phyloP scores from a whole-genome alignment of 192 early-diverging fungal genomes.

The Coemansia furcata region DNA sequence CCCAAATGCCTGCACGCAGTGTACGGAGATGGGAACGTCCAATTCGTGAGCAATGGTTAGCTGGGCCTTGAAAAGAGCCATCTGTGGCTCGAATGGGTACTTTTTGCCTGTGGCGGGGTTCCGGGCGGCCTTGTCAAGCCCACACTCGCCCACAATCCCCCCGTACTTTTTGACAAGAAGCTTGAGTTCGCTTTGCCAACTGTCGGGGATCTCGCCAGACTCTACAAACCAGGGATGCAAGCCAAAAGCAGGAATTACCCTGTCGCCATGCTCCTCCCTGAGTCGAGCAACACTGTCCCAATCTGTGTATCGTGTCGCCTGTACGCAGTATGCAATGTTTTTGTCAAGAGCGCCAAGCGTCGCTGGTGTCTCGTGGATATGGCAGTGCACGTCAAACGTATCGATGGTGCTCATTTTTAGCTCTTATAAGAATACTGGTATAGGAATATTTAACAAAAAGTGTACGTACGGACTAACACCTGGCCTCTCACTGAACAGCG shows the following conservation, averaged over 20 bases:
- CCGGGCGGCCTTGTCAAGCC: slow-evolving; percentile 47
- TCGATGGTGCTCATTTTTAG: not conserved
- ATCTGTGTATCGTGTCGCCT: slow-evolving; percentile 41
- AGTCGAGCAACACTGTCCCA: slow-evolving; percentile 34
- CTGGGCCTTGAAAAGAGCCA: slow-evolving; percentile 61
- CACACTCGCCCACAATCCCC: slow-evolving; percentile 48
- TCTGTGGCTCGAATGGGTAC: slow-evolving; percentile 42
- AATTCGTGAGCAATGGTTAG: slow-evolving; percentile 67
- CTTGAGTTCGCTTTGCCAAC: slow-evolving; percentile 30
- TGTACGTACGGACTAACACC: slow-evolving; percentile 40
- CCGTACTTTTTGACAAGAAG: slow-evolving; percentile 18
- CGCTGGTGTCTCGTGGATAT: slow-evolving; percentile 46
- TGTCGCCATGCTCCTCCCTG: slow-evolving; percentile 6
- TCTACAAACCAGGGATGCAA: slow-evolving; percentile 53
- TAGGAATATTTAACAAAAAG: not conserved
- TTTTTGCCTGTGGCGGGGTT: slow-evolving; percentile 17
- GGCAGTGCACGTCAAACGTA: slow-evolving; percentile 46
- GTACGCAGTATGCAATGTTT: slow-evolving; percentile 27
- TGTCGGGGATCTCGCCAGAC: slow-evolving; percentile 25
- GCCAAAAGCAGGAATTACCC: slow-evolving; percentile 41
- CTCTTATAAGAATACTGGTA: not conserved
- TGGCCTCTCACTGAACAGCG: slow-evolving; percentile 12
- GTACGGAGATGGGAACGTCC: slow-evolving; percentile 64
- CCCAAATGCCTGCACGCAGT: slow-evolving; percentile 78
- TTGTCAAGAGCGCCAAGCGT: not conserved